Base-by-base conservation (phyloP, 202 grass and related monocot species). In the Eragrostis tef region DNA sequence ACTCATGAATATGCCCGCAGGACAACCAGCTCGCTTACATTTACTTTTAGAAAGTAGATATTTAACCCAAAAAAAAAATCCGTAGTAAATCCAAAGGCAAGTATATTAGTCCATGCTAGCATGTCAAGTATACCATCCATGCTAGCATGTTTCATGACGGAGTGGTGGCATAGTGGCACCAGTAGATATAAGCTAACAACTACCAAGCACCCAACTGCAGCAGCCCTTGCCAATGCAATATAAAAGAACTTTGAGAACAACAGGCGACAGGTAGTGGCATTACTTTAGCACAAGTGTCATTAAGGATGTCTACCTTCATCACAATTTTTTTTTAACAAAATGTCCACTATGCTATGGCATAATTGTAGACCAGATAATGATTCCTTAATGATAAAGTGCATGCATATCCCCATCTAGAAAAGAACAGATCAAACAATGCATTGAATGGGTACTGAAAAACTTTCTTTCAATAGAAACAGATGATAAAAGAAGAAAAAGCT, bases 91-190 rank as follows among this genome's bases (percentile, higher is more conserved):
- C 58, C 16, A 39, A 42, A 20, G 9, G 6, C 10, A n/a, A 67
- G 9, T 31, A 20, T 52, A 43, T 15, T 9, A 19, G 9, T 64
- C 16, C 39, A 65, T 47, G 21, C 9, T 36, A 77, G 42, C 65
- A 84, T 70, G n/a, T 27, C 29, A 83, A 59, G 5, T 53, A n/a
- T n/a, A n/a, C 2, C 7, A 4, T 44, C 13, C 36, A 14, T 0
- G 15, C n/a, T n/a, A n/a, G 14, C 29, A 31, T 31, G 29, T 31
- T 66, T 81, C 22, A 26, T 57, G 34, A 64, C 5, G 62, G 51
- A 64, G 44, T 67, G 60, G 67, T 54, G 31, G 49, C 41, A 78
- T 58, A 67, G 76, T 62, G 56, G 54, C 17, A 77, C 72, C 64
- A 57, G 6, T 41, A 24, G 20, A 89, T 50, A 75, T 69, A 19